These are phyloP conservation scores for Diaporthe helianthi DNA, from an alignment of 2,329 filamentous ascomycete species.

Conservation along the genomic window DNA sequence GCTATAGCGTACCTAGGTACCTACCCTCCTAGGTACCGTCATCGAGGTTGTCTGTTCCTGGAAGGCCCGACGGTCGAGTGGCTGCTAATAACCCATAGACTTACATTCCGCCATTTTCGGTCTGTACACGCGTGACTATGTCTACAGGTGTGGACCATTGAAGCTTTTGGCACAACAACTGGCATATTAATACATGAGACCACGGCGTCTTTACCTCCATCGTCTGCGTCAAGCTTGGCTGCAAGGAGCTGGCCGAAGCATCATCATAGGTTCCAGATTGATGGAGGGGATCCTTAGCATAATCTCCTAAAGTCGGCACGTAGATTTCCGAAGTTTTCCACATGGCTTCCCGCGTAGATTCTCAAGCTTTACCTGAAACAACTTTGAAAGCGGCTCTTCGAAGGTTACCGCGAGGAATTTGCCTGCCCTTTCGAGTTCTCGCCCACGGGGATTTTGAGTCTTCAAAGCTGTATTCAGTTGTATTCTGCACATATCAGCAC, in stretches of 20 bases:
- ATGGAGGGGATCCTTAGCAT: neutral
- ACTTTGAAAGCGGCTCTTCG: neutral
- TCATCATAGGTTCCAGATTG: neutral
- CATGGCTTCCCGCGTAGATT: neutral
- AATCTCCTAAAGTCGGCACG: conserved; percentile 4
- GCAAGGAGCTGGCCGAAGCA: neutral
- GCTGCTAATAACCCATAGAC: neutral
- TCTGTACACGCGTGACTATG: neutral
- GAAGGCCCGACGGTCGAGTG: neutral
- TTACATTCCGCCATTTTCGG: neutral
- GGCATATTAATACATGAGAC: neutral
- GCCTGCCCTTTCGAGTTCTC: neutral
- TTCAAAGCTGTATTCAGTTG: neutral
- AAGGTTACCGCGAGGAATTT: neutral
- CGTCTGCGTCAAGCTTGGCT: neutral
- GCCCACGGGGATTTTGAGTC: too few relatives aligned
- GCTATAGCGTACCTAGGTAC: too few relatives aligned
- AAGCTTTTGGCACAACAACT: neutral
- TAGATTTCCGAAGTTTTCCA: neutral
- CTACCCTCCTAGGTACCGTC: too few relatives aligned
- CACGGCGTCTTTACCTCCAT: neutral
- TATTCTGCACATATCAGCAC: neutral
- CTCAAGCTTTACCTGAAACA: conserved; percentile 9
- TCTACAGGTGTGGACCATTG: too few relatives aligned
- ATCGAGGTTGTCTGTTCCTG: neutral